A percentile compares a stretch with the other conserved stretches of the same genome.
Conservation (phyloP, 257 asterid genomes). For the Solanum raphanifolium region DNA sequence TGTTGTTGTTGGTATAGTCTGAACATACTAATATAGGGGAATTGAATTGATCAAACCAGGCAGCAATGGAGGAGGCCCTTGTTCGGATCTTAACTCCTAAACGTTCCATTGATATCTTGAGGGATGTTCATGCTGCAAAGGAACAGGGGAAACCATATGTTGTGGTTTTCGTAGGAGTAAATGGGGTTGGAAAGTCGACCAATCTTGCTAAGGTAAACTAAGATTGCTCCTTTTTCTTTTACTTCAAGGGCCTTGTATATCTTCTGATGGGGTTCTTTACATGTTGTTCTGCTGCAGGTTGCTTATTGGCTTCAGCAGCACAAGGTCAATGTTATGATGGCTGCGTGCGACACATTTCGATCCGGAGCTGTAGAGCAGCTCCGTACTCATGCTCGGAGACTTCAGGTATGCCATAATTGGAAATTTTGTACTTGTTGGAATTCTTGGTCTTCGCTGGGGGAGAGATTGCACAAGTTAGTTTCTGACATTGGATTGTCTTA, state of each 20-base stretch:
- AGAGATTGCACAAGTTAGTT: not conserved
- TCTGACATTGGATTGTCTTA: not conserved
- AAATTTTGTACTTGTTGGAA: not conserved
- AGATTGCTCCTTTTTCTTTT: not conserved
- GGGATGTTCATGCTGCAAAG: conserved; percentile 92
- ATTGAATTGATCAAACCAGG: conserved; percentile 30
- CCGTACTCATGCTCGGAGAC: conserved; percentile 96
- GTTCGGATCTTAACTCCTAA: conserved; percentile 91
- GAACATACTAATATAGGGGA: not conserved
- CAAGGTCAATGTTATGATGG: conserved; percentile 79
- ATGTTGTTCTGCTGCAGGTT: conserved; percentile 35
- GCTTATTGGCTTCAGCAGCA: conserved; percentile 99
- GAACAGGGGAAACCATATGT: conserved; percentile 94
- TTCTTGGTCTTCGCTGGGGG: not conserved
- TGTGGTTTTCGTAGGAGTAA: conserved; percentile 97
- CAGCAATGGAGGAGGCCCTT: conserved; percentile 99
- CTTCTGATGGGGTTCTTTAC: not conserved
- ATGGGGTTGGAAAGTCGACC: conserved; percentile 96
- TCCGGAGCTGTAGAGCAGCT: conserved; percentile 99
- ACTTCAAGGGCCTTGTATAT: not conserved
- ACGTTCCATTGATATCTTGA: conserved; percentile 88
- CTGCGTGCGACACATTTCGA: conserved; percentile 98
- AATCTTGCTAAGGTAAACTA: conserved; percentile 82
- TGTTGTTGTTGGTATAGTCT: not conserved
- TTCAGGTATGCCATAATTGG: conserved; percentile 39